Conservation (phyloP, 2,329 filamentous ascomycete species). For the Ceratocystis destructans region DNA sequence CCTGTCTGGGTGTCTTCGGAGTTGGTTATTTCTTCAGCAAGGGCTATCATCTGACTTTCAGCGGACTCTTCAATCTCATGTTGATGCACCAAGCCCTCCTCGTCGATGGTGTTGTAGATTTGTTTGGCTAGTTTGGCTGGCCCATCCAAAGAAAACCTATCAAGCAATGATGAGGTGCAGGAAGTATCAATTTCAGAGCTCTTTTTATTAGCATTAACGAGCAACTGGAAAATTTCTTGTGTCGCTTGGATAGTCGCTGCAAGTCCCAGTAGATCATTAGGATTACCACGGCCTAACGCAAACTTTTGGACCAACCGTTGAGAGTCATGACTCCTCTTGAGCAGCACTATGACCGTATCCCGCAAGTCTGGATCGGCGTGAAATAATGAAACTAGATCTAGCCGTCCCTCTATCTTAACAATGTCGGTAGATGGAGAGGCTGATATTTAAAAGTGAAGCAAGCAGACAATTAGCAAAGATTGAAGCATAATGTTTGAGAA, state of each 20-base stretch:
- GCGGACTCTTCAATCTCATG: constrained; percentile 65
- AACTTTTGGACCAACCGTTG: constrained; percentile 89
- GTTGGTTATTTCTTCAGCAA: constrained; percentile 58
- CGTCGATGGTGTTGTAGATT: constrained; percentile 73
- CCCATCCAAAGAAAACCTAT: constrained; percentile 50
- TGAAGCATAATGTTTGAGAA: neutral
- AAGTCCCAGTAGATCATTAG: constrained; percentile 76
- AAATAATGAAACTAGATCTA: constrained; percentile 70
- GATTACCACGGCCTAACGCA: constrained; percentile 76
- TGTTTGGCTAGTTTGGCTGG: constrained; percentile 54
- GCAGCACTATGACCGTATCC: constrained; percentile 52
- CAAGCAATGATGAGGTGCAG: constrained; percentile 35
- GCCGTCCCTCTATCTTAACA: constrained; percentile 58
- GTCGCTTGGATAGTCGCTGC: constrained; percentile 69
- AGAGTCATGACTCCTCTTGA: constrained; percentile 69
- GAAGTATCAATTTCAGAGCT: constrained; percentile 19
- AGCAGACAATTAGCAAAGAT: neutral
- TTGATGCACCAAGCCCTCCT: constrained; percentile 62
- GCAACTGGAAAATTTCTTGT: constrained; percentile 44
- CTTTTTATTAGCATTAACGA: constrained; percentile 24
- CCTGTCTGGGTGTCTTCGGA: constrained; percentile 50
- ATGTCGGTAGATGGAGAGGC: constrained; percentile 73
- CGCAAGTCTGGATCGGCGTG: constrained; percentile 52
- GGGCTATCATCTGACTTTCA: constrained; percentile 52
- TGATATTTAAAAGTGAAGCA: constrained; percentile 26